Percentiles rank a stretch among this genome's conserved stretches.
Conservation (phyloP, 495 filamentous ascomycete species). For the Podospora appendiculata region DNA sequence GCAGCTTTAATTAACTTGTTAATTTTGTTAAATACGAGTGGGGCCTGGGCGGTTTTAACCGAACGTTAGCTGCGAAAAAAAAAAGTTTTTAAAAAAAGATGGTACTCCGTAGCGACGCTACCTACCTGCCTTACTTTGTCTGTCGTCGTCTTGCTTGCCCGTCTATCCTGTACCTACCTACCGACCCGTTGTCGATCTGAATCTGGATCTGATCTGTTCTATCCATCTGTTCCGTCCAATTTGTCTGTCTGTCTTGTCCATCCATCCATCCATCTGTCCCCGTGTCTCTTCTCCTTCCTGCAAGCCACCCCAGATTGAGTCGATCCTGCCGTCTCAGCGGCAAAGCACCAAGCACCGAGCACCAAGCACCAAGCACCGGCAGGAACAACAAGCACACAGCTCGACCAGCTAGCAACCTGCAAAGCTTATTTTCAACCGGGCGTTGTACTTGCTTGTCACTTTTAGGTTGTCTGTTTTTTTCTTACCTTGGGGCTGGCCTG, state of each 20-base stretch:
- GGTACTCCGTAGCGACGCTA: conserved; percentile 1
- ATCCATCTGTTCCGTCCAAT: background rate
- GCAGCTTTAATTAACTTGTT: conserved; percentile 18
- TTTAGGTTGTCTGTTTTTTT: too few species aligned
- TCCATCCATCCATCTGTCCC: background rate
- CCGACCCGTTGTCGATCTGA: background rate
- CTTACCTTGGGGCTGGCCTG: too few species aligned
- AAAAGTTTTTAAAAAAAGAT: conserved; percentile 9
- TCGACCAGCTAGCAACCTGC: too few species aligned
- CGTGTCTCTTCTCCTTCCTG: too few species aligned
- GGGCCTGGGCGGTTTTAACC: conserved; percentile 15
- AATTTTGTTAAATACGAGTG: conserved; percentile 19
- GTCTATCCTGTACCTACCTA: background rate
- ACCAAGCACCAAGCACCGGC: too few species aligned
- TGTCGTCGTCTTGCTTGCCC: too few species aligned
- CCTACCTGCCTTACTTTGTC: background rate
- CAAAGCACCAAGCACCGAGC: too few species aligned
- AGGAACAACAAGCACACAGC: too few species aligned
- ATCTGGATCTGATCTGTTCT: background rate
- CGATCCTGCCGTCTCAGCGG: too few species aligned
- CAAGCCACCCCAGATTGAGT: too few species aligned
- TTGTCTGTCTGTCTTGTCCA: background rate
- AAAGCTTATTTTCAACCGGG: too few species aligned
- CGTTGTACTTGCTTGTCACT: too few species aligned
- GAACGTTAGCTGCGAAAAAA: conserved; percentile 11